Percentiles rank a stretch among this genome's conserved stretches.
phyloP scores from a whole-genome alignment of 768 basidiomycete genomes.

The Mrakia hoshinonis region DNA sequence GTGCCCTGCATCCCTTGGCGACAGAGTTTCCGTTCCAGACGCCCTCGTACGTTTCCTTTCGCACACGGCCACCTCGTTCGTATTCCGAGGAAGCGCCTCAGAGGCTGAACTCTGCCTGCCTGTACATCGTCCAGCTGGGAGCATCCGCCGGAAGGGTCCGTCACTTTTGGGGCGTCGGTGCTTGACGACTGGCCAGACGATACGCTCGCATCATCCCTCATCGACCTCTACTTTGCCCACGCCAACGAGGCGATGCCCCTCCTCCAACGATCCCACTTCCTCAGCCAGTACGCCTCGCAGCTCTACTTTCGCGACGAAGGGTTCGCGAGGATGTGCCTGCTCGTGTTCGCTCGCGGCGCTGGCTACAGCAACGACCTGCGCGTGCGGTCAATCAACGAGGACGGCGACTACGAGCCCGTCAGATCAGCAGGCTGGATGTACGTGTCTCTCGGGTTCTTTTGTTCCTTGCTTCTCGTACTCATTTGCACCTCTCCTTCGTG shows the following conservation, averaged over 20 bases:
- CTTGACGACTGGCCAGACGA: conserved; percentile 18
- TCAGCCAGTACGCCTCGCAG: conserved; percentile 5
- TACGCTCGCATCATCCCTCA: background rate
- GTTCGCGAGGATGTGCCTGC: conserved; percentile 24
- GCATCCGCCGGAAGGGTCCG: background rate
- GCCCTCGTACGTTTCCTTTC: background rate
- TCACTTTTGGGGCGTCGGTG: background rate
- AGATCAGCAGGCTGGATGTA: conserved; percentile 20
- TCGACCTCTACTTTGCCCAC: conserved; percentile 19
- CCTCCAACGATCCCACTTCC: conserved; percentile 14
- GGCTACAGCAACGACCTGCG: conserved; percentile 11
- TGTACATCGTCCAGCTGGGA: background rate
- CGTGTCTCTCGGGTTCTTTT: too few relatives aligned
- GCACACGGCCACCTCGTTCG: too few relatives aligned
- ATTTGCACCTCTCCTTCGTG: too few relatives aligned
- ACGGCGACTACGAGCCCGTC: background rate
- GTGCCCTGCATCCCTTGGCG: background rate
- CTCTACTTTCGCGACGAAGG: conserved; percentile 20
- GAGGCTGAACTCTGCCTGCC: too few relatives aligned
- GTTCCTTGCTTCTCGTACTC: too few relatives aligned
- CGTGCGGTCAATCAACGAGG: conserved; percentile 15
- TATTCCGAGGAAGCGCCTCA: too few relatives aligned
- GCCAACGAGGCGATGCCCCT: conserved; percentile 7
- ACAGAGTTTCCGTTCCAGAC: background rate
- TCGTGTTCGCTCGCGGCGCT: conserved; percentile 15